These are phyloP conservation scores for Fusarium domesticum DNA, from an alignment of 2,329 filamentous ascomycete species.

Conservation along the genomic window DNA sequence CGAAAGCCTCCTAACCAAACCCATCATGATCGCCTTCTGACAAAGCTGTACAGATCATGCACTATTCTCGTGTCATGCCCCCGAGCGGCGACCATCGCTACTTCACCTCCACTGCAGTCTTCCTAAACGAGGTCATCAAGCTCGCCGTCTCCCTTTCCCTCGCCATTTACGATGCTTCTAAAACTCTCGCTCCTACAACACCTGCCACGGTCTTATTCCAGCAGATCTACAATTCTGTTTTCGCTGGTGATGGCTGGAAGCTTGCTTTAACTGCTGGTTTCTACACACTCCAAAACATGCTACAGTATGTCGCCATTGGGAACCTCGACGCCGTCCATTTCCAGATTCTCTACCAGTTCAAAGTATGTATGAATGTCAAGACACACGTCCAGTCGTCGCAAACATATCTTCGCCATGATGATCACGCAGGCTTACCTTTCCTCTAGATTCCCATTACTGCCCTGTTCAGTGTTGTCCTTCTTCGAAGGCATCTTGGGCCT, in stretches of 20 bases:
- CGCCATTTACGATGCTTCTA: constrained; percentile 82
- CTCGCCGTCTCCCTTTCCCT: constrained; percentile 81
- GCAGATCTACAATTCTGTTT: constrained; percentile 76
- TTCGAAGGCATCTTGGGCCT: constrained; percentile 66
- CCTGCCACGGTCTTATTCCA: constrained; percentile 77
- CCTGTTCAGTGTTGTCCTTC: constrained; percentile 76
- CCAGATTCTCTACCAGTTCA: constrained; percentile 89
- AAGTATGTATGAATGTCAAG: constrained; percentile 45
- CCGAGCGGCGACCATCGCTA: constrained; percentile 78
- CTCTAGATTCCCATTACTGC: constrained; percentile 79
- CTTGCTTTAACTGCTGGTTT: constrained; percentile 82
- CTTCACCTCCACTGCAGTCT: constrained; percentile 88
- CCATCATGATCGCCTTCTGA: constrained; percentile 62
- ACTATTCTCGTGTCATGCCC: constrained; percentile 95
- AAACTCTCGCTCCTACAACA: constrained; percentile 71
- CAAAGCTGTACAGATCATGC: constrained; percentile 64
- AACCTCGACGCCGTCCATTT: constrained; percentile 92
- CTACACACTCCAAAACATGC: constrained; percentile 88
- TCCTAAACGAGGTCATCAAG: constrained; percentile 91
- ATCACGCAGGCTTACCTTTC: constrained; percentile 1
- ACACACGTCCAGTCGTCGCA: neutral
- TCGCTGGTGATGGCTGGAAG: constrained; percentile 92
- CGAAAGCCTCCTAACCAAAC: constrained; percentile 12
- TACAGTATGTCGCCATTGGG: constrained; percentile 88
- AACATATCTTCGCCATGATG: too few species aligned